A percentile compares a stretch with the other conserved stretches of the same genome.
Conservation (phyloP, 805 yeast genomes). For the Kazachstania bromeliacearum region DNA sequence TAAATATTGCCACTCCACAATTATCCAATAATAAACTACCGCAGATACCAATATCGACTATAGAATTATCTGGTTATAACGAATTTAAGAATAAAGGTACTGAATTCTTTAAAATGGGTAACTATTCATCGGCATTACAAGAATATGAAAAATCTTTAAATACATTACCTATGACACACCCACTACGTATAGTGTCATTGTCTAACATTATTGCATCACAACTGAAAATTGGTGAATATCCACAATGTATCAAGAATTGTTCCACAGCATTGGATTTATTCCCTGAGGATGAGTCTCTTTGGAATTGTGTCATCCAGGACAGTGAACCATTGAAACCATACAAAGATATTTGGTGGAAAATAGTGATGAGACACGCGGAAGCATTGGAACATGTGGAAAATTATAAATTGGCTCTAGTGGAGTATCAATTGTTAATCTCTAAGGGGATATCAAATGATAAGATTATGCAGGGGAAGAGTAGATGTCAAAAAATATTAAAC, state of each 20-base stretch:
- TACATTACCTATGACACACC: slow-evolving; percentile 54
- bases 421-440: slow-evolving; percentile 54
- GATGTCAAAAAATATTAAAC: slow-evolving; percentile 58
- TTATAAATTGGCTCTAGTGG: slow-evolving; percentile 49
- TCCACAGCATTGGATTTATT: slow-evolving; percentile 26
- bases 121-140: slow-evolving; percentile 56
- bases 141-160: slow-evolving; percentile 49
- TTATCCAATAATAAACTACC: background rate
- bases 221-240: slow-evolving; percentile 62
- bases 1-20: background rate
- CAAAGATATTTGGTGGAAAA: slow-evolving; percentile 65
- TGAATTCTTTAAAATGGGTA: slow-evolving; percentile 67
- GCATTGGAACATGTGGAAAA: slow-evolving; percentile 72
- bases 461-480: slow-evolving; percentile 69
- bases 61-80: slow-evolving; percentile 32
- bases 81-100: slow-evolving; percentile 49
- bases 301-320: slow-evolving; percentile 38
- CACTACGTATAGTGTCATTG: slow-evolving; percentile 52
- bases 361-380: slow-evolving; percentile 67
- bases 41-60: slow-evolving; percentile 15
- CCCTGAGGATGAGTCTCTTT: slow-evolving; percentile 26
- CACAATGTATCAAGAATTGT: slow-evolving; percentile 24
- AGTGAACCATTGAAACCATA: slow-evolving; percentile 18
- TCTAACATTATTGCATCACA: slow-evolving; percentile 69
- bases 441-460: slow-evolving; percentile 58